phyloP scores from a whole-genome alignment of 495 filamentous ascomycete genomes.

The Lepraria neglecta region DNA sequence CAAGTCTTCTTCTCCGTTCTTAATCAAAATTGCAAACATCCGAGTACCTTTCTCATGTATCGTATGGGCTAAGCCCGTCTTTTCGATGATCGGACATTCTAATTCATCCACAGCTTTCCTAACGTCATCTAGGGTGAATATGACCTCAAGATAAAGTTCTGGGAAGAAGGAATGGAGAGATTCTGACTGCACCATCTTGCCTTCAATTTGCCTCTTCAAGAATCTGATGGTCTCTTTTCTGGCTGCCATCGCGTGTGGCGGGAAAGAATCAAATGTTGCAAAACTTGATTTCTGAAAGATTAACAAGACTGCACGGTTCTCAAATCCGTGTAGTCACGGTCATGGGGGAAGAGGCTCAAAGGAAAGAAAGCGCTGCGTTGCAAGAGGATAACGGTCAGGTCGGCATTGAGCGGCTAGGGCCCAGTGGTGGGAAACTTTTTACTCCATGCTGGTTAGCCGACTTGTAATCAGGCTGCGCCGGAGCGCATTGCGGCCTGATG shows the following conservation, averaged over 20 bases:
- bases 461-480: no score
- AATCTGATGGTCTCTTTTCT: not conserved
- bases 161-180: not conserved
- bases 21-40: not conserved
- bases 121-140: not conserved
- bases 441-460: no score
- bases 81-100: not conserved
- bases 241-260: not conserved
- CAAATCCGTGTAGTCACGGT: not conserved
- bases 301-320: not conserved
- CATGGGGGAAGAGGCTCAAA: no score
- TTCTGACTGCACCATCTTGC: not conserved
- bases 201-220: not conserved
- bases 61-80: not conserved
- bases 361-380: no score
- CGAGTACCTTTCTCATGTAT: not conserved
- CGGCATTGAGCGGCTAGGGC: no score
- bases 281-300: not conserved
- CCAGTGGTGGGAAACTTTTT: no score
- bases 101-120: not conserved
- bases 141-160: not conserved
- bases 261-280: not conserved
- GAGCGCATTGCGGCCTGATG: no score
- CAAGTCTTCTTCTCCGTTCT: not conserved
- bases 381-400: no score